A percentile compares a stretch with the other conserved stretches of the same genome.
Evolutionary conservation across 495 filamentous ascomycete genomes (phyloP).

Genomic region (Hyaloscypha bicolor): DNA sequence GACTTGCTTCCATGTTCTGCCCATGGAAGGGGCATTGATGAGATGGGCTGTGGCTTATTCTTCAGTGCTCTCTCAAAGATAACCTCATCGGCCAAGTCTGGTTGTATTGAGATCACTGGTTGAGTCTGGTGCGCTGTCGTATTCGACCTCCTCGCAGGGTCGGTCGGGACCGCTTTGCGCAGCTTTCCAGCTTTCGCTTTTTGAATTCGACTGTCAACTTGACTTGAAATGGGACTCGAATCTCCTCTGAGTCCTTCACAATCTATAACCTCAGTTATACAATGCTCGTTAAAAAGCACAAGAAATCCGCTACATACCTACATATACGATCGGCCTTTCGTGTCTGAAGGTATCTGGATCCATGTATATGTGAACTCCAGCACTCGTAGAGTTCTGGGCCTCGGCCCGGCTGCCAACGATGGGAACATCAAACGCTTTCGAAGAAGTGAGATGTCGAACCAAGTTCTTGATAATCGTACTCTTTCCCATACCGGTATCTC

Average conservation of each 20-base stretch:
- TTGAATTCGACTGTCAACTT: conserved; percentile 1
- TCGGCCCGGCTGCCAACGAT: neutral
- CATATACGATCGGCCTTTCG: conserved; percentile 6
- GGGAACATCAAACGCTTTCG: conserved; percentile 3
- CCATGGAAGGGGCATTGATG: conserved; percentile 8
- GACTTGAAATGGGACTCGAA: neutral
- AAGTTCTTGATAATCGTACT: conserved; percentile 6
- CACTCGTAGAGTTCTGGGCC: conserved; percentile 1
- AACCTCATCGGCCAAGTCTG: neutral
- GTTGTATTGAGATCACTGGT: neutral
- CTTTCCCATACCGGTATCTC: conserved; percentile 5
- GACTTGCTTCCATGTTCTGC: conserved; percentile 4
- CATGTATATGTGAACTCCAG: conserved; percentile 1
- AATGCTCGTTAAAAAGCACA: neutral
- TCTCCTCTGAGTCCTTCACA: conserved; percentile 5
- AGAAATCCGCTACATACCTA: neutral
- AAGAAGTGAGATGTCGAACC: conserved; percentile 3
- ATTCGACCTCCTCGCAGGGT: neutral
- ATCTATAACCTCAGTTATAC: neutral
- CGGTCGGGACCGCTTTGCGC: neutral
- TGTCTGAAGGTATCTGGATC: conserved; percentile 1
- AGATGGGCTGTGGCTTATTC: neutral
- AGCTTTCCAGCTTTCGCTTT: conserved; percentile 2
- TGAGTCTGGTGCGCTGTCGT: neutral
- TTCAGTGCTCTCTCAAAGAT: neutral